Conservation (phyloP, 176 grass and related monocot species). For the Raddia guianensis region DNA sequence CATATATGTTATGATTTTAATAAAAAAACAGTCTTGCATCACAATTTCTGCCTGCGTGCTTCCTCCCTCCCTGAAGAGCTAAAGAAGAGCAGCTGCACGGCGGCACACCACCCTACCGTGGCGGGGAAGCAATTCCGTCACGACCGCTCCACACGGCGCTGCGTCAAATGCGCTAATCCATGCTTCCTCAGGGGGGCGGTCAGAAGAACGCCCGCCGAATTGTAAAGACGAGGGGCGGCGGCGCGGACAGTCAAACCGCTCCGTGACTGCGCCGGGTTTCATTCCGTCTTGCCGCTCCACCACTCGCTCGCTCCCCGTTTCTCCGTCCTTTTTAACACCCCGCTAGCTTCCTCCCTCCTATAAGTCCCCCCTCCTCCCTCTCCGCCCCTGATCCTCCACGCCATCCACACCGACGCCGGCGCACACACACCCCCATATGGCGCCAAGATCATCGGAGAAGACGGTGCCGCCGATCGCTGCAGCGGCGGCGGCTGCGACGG, state of each 20-base stretch:
- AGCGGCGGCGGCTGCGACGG: slow-evolving; percentile 13
- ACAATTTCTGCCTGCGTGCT: too few species aligned
- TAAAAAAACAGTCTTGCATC: too few species aligned
- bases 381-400: slow-evolving; percentile 26
- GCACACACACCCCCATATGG: background rate
- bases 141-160: background rate
- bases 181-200: background rate
- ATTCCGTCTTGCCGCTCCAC: slow-evolving; percentile 58
- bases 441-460: slow-evolving; percentile 51
- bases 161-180: background rate
- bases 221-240: slow-evolving; percentile 56
- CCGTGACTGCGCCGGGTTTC: slow-evolving; percentile 66
- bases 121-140: background rate
- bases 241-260: slow-evolving; percentile 74
- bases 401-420: slow-evolving; percentile 2
- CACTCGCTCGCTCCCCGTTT: slow-evolving; percentile 40
- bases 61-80: too few species aligned
- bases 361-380: slow-evolving; percentile 24
- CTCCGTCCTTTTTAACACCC: slow-evolving; percentile 39
- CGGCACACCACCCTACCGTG: background rate
- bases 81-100: too few species aligned
- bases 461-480: slow-evolving; percentile 31
- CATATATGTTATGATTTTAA: too few species aligned
- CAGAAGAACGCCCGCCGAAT: slow-evolving; percentile 14
- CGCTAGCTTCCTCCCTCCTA: slow-evolving; percentile 9